Conservation (phyloP, 169 alveolate species). For the Theileria orientalis region DNA sequence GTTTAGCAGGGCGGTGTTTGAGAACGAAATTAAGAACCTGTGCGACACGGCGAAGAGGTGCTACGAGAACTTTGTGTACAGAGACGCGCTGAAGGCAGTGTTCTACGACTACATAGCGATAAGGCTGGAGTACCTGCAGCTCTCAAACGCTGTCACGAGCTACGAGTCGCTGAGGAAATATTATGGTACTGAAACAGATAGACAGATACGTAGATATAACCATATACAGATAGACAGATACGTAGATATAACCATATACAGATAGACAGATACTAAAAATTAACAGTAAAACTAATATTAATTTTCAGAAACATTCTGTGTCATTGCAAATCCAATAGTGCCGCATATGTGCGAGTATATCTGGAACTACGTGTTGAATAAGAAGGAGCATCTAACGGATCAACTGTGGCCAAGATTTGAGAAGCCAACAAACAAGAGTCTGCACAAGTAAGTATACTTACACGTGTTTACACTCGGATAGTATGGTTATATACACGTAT, state of each 20-base stretch:
- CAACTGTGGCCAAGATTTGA: conserved; percentile 81
- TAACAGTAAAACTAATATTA: no score
- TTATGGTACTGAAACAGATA: conserved; percentile 30
- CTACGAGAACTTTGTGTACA: conserved; percentile 73
- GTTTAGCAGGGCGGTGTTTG: conserved; percentile 75
- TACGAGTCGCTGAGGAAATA: conserved; percentile 33
- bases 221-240: conserved; percentile 36
- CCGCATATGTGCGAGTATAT: conserved; percentile 90
- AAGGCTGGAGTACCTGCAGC: conserved; percentile 72
- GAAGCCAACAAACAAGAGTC: conserved; percentile 59
- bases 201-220: conserved; percentile 10
- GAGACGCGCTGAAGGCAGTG: conserved; percentile 86
- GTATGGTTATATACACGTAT: no score
- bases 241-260: no score
- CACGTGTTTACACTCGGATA: neutral
- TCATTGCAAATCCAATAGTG: conserved; percentile 82
- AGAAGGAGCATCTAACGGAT: conserved; percentile 65
- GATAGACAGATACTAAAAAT: conserved; percentile 57
- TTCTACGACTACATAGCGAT: conserved; percentile 81
- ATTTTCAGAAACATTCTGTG: conserved; percentile 74
- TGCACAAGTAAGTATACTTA: conserved; percentile 66
- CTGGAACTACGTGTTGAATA: conserved; percentile 81
- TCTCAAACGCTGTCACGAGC: conserved; percentile 56
- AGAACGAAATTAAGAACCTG: conserved; percentile 80
- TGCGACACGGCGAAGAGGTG: conserved; percentile 75